Conservation (phyloP, 805 yeast species). For the Myxozyma kluyveri region DNA sequence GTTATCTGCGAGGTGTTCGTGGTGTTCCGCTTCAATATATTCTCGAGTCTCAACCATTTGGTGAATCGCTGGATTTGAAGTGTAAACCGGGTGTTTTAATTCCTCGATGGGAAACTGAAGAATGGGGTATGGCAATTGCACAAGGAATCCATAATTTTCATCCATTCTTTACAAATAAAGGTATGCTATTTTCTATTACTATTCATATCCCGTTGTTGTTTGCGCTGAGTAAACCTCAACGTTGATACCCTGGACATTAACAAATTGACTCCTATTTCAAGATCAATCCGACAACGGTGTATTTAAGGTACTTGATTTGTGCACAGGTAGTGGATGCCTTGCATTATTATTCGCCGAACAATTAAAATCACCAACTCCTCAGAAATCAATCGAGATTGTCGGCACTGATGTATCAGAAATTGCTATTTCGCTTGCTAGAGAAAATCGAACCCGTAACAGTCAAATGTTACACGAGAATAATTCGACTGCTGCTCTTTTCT, state of each 20-base stretch:
- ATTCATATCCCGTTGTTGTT: not conserved
- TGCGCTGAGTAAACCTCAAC: not conserved
- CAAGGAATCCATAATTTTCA: constrained; percentile 3
- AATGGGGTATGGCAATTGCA: constrained; percentile 54
- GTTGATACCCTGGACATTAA: too few species aligned
- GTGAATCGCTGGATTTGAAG: constrained; percentile 50
- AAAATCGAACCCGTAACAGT: constrained; percentile 42
- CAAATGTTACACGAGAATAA: not conserved
- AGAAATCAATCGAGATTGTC: constrained; percentile 32
- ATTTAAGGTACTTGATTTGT: constrained; percentile 58
- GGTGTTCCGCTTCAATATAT: constrained; percentile 80
- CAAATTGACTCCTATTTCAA: too few species aligned
- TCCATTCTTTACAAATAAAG: constrained; percentile 5
- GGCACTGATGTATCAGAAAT: constrained; percentile 58
- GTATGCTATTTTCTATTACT: not conserved
- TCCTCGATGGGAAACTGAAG: constrained; percentile 95
- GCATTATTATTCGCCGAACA: constrained; percentile 51
- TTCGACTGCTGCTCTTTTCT: constrained; percentile 9
- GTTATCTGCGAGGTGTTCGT: constrained; percentile 60
- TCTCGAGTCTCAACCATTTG: constrained; percentile 85
- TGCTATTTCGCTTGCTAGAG: constrained; percentile 53
- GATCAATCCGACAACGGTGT: too few species aligned
- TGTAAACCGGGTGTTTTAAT: constrained; percentile 71
- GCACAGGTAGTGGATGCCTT: constrained; percentile 90
- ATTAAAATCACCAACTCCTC: constrained; percentile 27